These are phyloP conservation scores for Sphaerostilbella broomeana DNA, from an alignment of 2,329 filamentous ascomycete species.

Conservation along the genomic window DNA sequence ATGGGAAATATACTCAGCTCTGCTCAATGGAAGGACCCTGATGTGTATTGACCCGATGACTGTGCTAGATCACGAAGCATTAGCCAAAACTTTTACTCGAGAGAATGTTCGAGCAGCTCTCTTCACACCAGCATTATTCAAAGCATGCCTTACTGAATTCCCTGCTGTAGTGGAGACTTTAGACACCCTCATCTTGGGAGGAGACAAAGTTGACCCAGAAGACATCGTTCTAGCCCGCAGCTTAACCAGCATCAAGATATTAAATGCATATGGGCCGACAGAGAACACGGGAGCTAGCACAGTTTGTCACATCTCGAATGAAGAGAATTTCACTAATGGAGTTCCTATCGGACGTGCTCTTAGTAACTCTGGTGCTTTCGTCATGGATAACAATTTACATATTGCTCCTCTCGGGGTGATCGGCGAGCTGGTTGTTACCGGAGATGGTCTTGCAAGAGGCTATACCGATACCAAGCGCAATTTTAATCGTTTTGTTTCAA, in stretches of 20 bases:
- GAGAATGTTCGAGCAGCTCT: neutral
- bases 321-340: conserved; percentile 13
- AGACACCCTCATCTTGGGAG: conserved; percentile 12
- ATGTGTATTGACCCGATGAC: neutral
- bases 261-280: conserved; percentile 21
- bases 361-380: conserved; percentile 18
- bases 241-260: conserved; percentile 1
- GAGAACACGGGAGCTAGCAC: conserved; percentile 19
- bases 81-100: neutral
- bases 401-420: conserved; percentile 18
- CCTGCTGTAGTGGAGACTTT: conserved; percentile 13
- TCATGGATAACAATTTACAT: conserved; percentile 16
- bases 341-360: conserved; percentile 20
- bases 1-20: neutral
- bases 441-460: conserved; percentile 18
- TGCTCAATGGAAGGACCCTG: neutral
- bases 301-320: conserved; percentile 1
- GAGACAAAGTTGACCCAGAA: conserved; percentile 13
- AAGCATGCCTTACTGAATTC: neutral
- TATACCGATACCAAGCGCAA: conserved; percentile 16
- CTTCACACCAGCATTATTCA: neutral
- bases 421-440: conserved; percentile 22
- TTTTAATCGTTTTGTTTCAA: conserved; percentile 15
- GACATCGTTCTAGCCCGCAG: conserved; percentile 5
- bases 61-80: neutral